Base-by-base conservation (phyloP, 257 asterid genomes). In the Coffea eugenioides region DNA sequence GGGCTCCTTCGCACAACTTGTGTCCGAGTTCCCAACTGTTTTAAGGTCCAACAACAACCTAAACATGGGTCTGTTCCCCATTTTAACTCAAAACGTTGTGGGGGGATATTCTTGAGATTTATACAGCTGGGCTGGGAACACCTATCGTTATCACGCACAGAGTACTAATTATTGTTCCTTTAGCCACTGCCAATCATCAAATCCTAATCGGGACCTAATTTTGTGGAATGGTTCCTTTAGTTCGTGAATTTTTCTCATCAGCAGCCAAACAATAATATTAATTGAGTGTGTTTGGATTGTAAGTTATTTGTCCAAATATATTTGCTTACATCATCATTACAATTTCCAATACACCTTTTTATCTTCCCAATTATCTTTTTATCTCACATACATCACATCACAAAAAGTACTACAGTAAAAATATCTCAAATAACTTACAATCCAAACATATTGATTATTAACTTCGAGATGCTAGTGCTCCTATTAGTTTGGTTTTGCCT, bases 41-140 rank as follows among this genome's bases (percentile, higher is more conserved):
- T 72, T 81, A 79, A 77, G 79, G 83, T 81, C 77, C 87, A 88
- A 90, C 62, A 18, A 23, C 88, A 65, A 85, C 89, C 90, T 69
- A 77, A 76, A 86, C 69, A 79, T 85, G 89, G 90, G 86, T 86
- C 71, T 80, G 61, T 88, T 73, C 84, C 77, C 77, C 84, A 73
- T 87, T 83, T 86, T 83, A 80, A 83, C 80, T 75, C 36, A 65
- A 82, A 82, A 72, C 8, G 8, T 39, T 39, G 4, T 10, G 23
- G 82, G 82, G 79, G 86, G 82, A 82, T 76, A 74, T 73, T 67
- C 20, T 25, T 76, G n/a, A 18, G 68, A 68, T 73, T 75, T 10
- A 51, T 43, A 74, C 61, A 82, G 74, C 75, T 73, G 61, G 51
- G 59, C 61, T 20, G 31, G 31, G n/a, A 34, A 7, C 48, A 27